Base-by-base conservation (phyloP, 225 moss, liverwort and hornwort species). In the Neckera pumila region DNA sequence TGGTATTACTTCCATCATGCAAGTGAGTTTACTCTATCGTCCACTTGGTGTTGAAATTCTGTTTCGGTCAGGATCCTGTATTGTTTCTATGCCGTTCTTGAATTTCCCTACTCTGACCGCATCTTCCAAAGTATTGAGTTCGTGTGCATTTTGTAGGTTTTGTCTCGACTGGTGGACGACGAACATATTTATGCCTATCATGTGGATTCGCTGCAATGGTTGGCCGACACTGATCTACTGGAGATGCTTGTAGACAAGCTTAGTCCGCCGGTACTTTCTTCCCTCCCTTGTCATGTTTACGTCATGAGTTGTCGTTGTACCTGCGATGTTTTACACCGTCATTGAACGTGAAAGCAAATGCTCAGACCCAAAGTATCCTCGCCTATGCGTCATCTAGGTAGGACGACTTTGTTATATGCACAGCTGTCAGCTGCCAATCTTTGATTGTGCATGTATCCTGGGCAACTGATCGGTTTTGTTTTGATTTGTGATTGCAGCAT, bases 221-320 rank as follows among this genome's bases (percentile, higher is more conserved):
- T 99, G 91, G 98, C 98, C 34, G 98, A 99, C 60, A 99, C 98
- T 59, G 96, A 99, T 90, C 92, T 99, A 23, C 92, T 99, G 78
- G 98, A 99, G 94, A 95, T 96, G 97, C 98, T 99, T 88, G 98
- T 99, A 84, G 98, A 96, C 89, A 99, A 97, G 87, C 96, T 99
- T 65, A 97, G 97, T 87, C 96, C 96, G 18, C 94, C 93, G 94
- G 98, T 99, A 95, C 73, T 62, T 81, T 62, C 73, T 77, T 77
- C 36, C 21, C 56, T 70, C 57, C 49, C 57, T 56, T 28, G 59
- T 61, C 72, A 19, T 74, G 42, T 54, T 58, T 40, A 8, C 66
- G 23, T 83, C 38, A 15, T 63, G 66, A 45, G 79, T 58, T 62
- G 62, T 72, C 34, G 58, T 72, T 73, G 12, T 54, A 27, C 42